Base-by-base conservation (phyloP, 495 filamentous ascomycete species). In the Hyaloscypha bicolor region DNA sequence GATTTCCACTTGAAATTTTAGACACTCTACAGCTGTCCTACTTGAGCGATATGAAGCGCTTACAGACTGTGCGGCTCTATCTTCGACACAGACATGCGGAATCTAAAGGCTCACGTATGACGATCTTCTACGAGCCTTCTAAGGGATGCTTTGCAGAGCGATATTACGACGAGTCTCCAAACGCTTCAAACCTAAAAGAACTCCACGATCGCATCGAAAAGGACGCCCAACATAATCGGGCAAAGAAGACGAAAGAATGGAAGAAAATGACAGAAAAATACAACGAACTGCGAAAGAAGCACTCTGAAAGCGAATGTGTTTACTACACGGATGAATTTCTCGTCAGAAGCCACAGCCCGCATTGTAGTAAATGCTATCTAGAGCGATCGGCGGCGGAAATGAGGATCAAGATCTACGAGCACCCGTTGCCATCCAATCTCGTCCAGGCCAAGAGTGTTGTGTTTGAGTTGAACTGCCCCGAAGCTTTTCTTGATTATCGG, bases 141-240 rank as follows among this genome's bases (percentile, higher is more conserved):
- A 64, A 71, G 35, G 74, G 73, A 0, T 81, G 77, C 51, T 83
- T 86, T 71, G 79, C 80, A 2, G 79, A 72, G 33, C 71, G 66
- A 11, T 84, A 77, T 62, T 78, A 78, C 33, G 66, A 77, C 30
- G 55, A 74, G 19, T 77, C 71, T 9, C 16, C 60, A 0, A 69
- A 75, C 9, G 60, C 68, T 8, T 9, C 63, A 0, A 64, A 71
- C 4, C 69, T 82, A 8, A 68, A 65, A n/a, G n/a, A 65, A 1
- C 65, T 79, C 2, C 69, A 69, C 31, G 5, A 65, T n/a, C 29
- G 39, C 0, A 83, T 86, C 33, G 67, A 78, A 32, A 33, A 29
- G 3, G 67, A 64, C 4, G 78, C 78, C 6, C 45, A 69, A 16
- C 35, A 16, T 0, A 63, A 71, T 5, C 66, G 73, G 6, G 25